A percentile compares a stretch with the other conserved stretches of the same genome.
Evolutionary conservation across 371 early-diverging fungal genomes (phyloP).

Genomic region (Circinella umbellata): DNA sequence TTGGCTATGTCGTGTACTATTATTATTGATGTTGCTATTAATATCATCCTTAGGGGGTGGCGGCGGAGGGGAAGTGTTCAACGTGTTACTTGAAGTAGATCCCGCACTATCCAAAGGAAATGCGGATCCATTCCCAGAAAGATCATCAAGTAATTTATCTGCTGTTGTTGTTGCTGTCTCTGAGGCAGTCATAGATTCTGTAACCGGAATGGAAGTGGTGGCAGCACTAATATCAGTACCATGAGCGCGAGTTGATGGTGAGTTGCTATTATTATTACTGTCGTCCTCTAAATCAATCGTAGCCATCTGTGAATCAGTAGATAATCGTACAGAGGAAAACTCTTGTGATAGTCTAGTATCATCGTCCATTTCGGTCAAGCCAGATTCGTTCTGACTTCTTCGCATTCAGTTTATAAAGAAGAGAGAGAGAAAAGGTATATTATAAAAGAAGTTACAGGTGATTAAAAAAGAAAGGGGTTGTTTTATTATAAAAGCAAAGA

Average conservation of each 20-base stretch:
- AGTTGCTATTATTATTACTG: neutral
- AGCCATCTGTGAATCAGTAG: slow-evolving; percentile 4
- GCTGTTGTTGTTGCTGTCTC: neutral
- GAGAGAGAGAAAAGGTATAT: neutral
- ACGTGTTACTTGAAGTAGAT: slow-evolving; percentile 12
- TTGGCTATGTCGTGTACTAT: no score
- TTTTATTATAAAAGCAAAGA: neutral
- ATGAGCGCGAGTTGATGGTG: neutral
- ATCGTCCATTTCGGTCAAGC: neutral
- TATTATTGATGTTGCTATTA: neutral
- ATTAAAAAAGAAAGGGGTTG: neutral
- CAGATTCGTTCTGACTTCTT: neutral
- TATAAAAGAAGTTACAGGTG: neutral
- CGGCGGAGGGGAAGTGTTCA: neutral
- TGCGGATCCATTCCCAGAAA: neutral
- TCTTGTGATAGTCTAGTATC: slow-evolving; percentile 7
- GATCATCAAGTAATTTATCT: slow-evolving; percentile 10
- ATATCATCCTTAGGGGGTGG: neutral
- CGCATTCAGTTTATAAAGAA: neutral
- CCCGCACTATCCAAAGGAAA: slow-evolving; percentile 4
- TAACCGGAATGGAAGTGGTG: neutral
- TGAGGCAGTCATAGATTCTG: neutral
- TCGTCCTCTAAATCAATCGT: neutral
- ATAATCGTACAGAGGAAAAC: slow-evolving; percentile 11
- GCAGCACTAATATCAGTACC: neutral